Percentiles rank a stretch among this genome's conserved stretches.
phyloP scores from a whole-genome alignment of 2,329 filamentous ascomycete genomes.

The Colletotrichum cuscutae region DNA sequence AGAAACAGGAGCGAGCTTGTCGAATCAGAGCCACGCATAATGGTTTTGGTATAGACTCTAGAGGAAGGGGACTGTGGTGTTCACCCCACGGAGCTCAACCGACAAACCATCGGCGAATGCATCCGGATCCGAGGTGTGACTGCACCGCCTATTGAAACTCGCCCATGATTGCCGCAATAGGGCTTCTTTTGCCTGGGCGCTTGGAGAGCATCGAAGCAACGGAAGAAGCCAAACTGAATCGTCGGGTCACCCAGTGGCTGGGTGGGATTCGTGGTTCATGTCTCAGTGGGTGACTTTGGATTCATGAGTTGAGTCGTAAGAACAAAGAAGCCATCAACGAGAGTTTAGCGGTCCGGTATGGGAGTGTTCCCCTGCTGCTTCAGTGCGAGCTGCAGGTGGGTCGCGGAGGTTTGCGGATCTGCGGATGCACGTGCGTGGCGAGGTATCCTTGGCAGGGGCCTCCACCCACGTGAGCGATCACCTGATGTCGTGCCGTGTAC shows the following conservation, averaged over 20 bases:
- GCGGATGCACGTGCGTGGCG: not conserved
- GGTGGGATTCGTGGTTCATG: not conserved
- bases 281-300: not conserved
- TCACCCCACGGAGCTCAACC: not conserved
- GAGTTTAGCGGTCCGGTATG: not conserved
- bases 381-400: not conserved
- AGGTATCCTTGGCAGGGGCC: not conserved
- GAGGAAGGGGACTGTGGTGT: not conserved
- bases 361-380: not conserved
- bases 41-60: not conserved
- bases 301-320: not conserved
- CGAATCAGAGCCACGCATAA: slow-evolving; percentile 10
- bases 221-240: not conserved
- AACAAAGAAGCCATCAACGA: not conserved
- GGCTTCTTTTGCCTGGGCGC: not conserved
- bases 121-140: not conserved
- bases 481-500: slow-evolving; percentile 21
- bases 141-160: not conserved
- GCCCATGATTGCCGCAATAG: not conserved
- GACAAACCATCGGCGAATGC: not conserved
- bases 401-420: not conserved
- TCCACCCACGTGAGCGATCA: not conserved
- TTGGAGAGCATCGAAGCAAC: not conserved
- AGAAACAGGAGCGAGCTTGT: slow-evolving; percentile 5
- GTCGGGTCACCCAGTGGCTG: not conserved